Conservation (phyloP, 495 filamentous ascomycete species). For the Talaromyces thailandensis region DNA sequence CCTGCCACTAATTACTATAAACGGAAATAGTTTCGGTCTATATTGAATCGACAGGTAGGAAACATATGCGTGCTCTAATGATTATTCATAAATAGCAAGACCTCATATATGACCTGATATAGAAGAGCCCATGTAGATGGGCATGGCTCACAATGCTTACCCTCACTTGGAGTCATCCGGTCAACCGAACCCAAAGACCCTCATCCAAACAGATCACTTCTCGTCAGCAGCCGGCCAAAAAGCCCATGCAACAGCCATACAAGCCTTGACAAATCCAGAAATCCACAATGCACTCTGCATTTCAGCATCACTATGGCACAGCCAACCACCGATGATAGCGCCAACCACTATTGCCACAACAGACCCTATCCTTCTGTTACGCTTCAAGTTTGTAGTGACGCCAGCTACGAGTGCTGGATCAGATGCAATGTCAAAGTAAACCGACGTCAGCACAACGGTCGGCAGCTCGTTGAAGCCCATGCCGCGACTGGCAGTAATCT, state of each 20-base stretch:
- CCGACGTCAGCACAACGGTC: slow-evolving; percentile 61
- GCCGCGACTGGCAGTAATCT: slow-evolving; percentile 54
- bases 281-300: slow-evolving; percentile 51
- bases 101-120: background rate
- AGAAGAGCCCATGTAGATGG: background rate
- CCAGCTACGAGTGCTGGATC: slow-evolving; percentile 42
- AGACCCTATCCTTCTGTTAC: slow-evolving; percentile 51
- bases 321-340: slow-evolving; percentile 54
- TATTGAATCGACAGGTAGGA: background rate
- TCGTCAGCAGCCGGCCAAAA: slow-evolving; percentile 23
- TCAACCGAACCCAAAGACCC: too few relatives aligned
- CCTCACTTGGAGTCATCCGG: background rate
- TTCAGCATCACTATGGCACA: slow-evolving; percentile 46
- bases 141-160: background rate
- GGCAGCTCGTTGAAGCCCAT: slow-evolving; percentile 63
- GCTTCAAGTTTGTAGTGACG: slow-evolving; percentile 47
- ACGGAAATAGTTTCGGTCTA: background rate
- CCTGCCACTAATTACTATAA: background rate
- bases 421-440: slow-evolving; percentile 59
- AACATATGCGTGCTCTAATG: background rate
- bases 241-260: slow-evolving; percentile 32
- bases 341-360: slow-evolving; percentile 50
- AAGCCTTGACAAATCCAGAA: slow-evolving; percentile 45
- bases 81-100: too few relatives aligned
- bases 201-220: background rate